Percentiles rank a stretch among this genome's conserved stretches.
Conservation (phyloP, 345 rosid species). For the Salix brachista region DNA sequence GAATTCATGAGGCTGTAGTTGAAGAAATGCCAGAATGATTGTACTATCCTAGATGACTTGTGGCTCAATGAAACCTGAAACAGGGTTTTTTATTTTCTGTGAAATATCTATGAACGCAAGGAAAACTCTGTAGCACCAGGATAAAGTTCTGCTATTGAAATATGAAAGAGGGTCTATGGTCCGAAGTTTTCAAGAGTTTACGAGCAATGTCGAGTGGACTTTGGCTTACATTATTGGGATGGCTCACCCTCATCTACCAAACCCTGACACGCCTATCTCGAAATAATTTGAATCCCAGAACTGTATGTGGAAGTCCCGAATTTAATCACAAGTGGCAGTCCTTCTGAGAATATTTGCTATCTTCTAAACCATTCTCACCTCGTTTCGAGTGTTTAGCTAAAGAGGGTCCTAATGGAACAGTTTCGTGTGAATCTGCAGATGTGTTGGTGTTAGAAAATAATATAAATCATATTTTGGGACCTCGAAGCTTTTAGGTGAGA, state of each 20-base stretch:
- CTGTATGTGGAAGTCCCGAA: neutral
- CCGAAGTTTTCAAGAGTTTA: neutral
- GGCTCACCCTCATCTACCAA: neutral
- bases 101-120: neutral
- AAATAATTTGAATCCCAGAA: neutral
- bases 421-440: neutral
- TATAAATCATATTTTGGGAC: no score
- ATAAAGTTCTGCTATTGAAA: neutral
- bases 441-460: neutral
- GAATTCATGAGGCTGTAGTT: constrained; percentile 41
- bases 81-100: neutral
- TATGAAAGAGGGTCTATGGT: neutral
- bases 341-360: neutral
- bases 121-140: neutral
- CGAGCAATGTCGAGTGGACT: neutral
- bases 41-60: neutral
- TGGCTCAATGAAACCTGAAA: neutral
- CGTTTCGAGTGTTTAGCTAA: neutral
- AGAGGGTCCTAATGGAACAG: neutral
- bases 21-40: constrained; percentile 1
- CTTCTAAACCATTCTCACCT: neutral
- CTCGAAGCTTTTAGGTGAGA: no score
- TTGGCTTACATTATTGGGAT: neutral
- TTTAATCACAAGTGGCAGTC: neutral
- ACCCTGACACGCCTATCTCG: neutral